phyloP scores from a whole-genome alignment of 1,284 basidiomycete species.

The Paramarasmius palmivorus region DNA sequence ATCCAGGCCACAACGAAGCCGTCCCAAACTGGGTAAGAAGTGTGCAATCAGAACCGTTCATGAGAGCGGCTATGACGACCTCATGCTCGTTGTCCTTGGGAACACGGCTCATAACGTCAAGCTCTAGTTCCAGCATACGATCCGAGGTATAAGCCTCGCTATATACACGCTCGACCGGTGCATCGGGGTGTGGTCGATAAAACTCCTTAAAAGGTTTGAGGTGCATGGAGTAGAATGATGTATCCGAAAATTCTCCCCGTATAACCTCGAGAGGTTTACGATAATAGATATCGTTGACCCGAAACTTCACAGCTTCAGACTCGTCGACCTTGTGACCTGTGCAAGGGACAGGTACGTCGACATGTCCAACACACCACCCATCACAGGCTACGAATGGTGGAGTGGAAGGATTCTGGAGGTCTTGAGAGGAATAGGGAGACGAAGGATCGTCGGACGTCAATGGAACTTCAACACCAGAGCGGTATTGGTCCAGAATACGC shows the following conservation, averaged over 20 bases:
- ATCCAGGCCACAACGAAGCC: neutral
- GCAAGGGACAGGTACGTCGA: neutral
- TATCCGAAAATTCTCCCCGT: neutral
- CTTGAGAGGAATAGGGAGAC: no score
- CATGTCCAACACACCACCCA: neutral
- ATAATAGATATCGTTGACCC: neutral
- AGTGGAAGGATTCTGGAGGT: no score
- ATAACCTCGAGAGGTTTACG: neutral
- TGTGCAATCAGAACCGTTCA: neutral
- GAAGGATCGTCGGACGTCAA: no score
- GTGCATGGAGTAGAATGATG: neutral
- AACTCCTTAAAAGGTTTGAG: neutral
- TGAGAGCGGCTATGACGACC: neutral
- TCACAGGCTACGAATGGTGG: no score
- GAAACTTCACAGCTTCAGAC: neutral
- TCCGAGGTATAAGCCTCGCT: no score
- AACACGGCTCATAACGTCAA: neutral
- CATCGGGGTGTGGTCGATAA: no score
- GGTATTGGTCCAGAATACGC: no score
- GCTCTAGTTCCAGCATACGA: no score
- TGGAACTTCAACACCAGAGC: no score
- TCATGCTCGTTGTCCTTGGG: neutral
- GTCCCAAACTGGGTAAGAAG: neutral
- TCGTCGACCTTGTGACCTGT: neutral
- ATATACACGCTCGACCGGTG: no score